Base-by-base conservation (phyloP, 2,329 filamentous ascomycete species). In the Ceratocystis cubensis region DNA sequence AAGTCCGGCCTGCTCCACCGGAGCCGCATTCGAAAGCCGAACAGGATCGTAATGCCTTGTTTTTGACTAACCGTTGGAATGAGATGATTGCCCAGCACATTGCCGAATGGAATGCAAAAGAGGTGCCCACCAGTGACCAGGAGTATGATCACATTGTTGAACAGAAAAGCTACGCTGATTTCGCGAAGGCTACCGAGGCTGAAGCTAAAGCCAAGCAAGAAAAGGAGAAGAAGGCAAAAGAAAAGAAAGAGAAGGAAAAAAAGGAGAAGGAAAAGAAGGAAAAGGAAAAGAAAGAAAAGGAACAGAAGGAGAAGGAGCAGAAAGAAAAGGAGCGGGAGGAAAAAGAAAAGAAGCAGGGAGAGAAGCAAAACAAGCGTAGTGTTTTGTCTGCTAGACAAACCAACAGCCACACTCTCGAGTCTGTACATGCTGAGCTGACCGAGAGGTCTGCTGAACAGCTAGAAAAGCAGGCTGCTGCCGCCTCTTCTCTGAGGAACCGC, bases 1-100 rank as follows among this genome's bases (percentile, higher is more conserved):
- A 72, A 3, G 73, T 74, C 8, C 77, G 82, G 1, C 76, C 77
- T 0, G 65, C 71, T 1, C 77, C 80, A 1, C 75, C 79, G 1
- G 69, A 67, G 15, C 80, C 80, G 10, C 80, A 82, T 70, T 78
- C 74, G 15, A 75, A 76, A 46, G 76, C 78, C 1, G 81, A 83
- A 69, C 79, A 84, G 69, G 74, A 82, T 70, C 80, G 80, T 67
- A 84, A 83, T 68, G 81, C 81, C 1, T 78, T 78, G 1, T 76
- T 78, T 62, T 71, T 85, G 50, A 81, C 81, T 0, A 71, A 71
- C 7, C 73, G 75, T 13, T 85, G 82, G 82, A 82, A 85, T 69
- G 70, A 73, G 3, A 70, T 73, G 46, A 68, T 84, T 2, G 73
- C 75, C n/a, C 73, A 72, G 5, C 72, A 73, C 17, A 72, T 82